Base-by-base conservation (phyloP, 768 basidiomycete genomes). In the Rhodosporidiobolus sp. region DNA sequence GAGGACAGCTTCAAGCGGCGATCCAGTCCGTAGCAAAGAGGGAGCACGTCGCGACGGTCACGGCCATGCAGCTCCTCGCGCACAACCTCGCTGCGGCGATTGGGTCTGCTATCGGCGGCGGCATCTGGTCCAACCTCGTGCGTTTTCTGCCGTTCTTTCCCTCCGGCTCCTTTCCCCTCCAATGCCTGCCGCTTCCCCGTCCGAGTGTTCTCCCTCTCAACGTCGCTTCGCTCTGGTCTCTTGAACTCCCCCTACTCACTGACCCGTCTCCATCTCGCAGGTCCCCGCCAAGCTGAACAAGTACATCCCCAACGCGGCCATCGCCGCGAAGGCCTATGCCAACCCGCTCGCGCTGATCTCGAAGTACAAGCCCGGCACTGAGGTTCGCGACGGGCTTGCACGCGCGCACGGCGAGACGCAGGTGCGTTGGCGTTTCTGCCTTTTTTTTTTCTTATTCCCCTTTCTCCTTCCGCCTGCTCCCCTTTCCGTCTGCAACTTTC, bases 361-460 rank as follows among this genome's bases (percentile, higher is more conserved):
- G 12, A n/a, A 24, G 24, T 77, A 70, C 38, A 61, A 62, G 6
- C 59, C 58, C 28, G 78, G 76, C 16, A 78, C 78, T 0, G 50
- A 60, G 17, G 66, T 73, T 35, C 70, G 79, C 22, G 53, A 55
- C 22, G 79, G 77, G 30, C 49, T 80, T 26, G 76, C 77, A 45
- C 58, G 78, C 10, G 79, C 79, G 4, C 79, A 80, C 30, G 79
- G 79, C 58, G 79, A 80, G 53, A 73, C 79, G 49, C 79, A 80
- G 70, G 74, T 76, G 59, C 54, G 75, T 58, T 43, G 20, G 4
- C 14, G 8, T 7, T 43, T 7, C 38, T 43, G 8, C 38, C 38
- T 34, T 8, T n/a, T 30, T 35, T n/a, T 14, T 35, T 57, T 28
- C 56, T 16, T 22, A 10, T 48, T 19, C 9, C 46, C 46, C 4